Base-by-base conservation (phyloP, 1,139 yeast species). In the Taphrina betulina region DNA sequence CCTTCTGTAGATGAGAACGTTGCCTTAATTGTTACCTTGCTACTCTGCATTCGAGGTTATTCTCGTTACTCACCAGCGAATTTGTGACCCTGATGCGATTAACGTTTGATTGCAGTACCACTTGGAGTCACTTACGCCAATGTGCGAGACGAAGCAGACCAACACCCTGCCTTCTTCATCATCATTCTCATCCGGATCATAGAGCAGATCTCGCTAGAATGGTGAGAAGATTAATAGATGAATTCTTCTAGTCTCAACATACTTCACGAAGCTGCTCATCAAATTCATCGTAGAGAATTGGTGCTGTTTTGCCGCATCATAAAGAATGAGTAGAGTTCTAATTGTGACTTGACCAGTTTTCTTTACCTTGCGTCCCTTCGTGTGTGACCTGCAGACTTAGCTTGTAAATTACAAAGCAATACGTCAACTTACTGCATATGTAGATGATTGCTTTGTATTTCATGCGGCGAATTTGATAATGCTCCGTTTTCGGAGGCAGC, bases 271-370 rank as follows among this genome's bases (percentile, higher is more conserved):
- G 26, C 26, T 33, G 37, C 19, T 50, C 54, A 16, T 50, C 54
- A 16, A 50, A 40, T n/a, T 41, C 37, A 10, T 50, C 54, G 14
- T 34, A 33, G 17, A 50, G 34, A 12, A 50, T 33, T 10, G 54
- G 54, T 3, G 54, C 54, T 2, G 54, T 50, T 41, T 50, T 50
- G 16, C 54, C 54, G 14, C 54, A 50, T 5, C 54, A 31, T 8
- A 8, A 17, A 3, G 5, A 7, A 12, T 26, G 10, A 26, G 31
- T 12, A 26, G 10, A 26, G 31, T 12, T 26, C 12, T 7, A 12
- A 26, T 26, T 7, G 12, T 12, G 31, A 26, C n/a, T n/a, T n/a
- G n/a, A n/a, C n/a, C n/a, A 26, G 31, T 7, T 7, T 26, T 7
- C 31, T 26, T 8, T 20, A 43, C 48, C 48, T 33, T 19, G 54